phyloP scores from a whole-genome alignment of 2,329 filamentous ascomycete genomes.

The Clarireedia sp. region DNA sequence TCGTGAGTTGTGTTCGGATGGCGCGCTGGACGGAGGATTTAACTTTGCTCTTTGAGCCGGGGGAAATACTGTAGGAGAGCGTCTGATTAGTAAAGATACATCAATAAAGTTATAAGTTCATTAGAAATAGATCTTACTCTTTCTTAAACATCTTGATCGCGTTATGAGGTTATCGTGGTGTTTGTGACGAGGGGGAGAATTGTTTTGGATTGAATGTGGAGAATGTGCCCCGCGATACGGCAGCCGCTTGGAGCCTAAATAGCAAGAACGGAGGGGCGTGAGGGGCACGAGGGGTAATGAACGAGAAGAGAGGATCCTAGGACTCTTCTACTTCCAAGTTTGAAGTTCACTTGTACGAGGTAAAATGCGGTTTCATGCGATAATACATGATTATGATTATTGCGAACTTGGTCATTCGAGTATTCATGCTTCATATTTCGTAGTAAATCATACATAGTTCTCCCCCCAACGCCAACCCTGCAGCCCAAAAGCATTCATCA shows the following conservation, averaged over 20 bases:
- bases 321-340: not conserved
- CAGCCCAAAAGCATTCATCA: not conserved
- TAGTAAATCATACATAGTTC: not conserved
- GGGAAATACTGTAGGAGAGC: conserved; percentile 51
- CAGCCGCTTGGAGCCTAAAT: conserved; percentile 5
- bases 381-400: too few relatives aligned
- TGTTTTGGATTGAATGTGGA: conserved; percentile 6
- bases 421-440: too few relatives aligned
- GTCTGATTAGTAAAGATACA: conserved; percentile 17
- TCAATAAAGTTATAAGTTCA: not conserved
- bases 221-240: conserved; percentile 20
- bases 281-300: too few relatives aligned
- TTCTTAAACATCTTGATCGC: conserved; percentile 75
- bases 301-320: not conserved
- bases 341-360: too few relatives aligned
- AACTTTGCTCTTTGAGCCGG: conserved; percentile 85
- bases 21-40: conserved; percentile 91
- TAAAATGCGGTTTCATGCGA: too few relatives aligned
- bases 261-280: conserved; percentile 10
- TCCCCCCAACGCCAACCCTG: not conserved
- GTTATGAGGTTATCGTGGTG: conserved; percentile 5
- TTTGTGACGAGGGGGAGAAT: conserved; percentile 5
- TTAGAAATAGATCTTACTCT: conserved; percentile 48
- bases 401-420: too few relatives aligned
- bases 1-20: conserved; percentile 73